A percentile compares a stretch with the other conserved stretches of the same genome.
phyloP scores from a whole-genome alignment of 345 rosid species.

The Kandelia obovata region DNA sequence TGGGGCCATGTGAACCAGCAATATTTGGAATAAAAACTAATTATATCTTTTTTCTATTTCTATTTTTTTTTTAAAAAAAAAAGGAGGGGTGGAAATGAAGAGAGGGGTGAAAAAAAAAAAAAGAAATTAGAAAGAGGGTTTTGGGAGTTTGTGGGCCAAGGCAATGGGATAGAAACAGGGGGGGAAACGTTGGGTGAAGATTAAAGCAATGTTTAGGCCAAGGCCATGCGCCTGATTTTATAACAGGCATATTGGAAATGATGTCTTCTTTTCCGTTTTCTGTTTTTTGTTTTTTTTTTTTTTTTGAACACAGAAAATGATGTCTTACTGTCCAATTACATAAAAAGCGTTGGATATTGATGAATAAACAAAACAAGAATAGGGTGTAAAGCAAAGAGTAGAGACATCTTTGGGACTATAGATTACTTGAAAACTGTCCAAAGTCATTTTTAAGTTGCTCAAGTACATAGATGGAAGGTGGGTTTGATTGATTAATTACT shows the following conservation, averaged over 20 bases:
- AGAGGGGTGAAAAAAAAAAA: conserved; percentile 3
- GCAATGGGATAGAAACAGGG: conserved; percentile 3
- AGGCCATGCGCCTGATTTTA: conserved; percentile 46
- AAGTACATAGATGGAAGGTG: not conserved
- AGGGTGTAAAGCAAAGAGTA: not conserved
- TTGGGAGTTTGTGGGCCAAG: conserved; percentile 32
- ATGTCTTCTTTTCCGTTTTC: conserved; percentile 8
- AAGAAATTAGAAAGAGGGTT: not conserved
- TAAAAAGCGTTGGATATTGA: not conserved
- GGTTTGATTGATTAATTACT: not conserved
- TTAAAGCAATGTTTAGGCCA: conserved; percentile 42
- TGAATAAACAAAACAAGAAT: not conserved
- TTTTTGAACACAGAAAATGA: conserved; percentile 25
- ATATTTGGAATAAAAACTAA: conserved; percentile 22
- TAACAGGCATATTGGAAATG: conserved; percentile 43
- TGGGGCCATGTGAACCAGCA: conserved; percentile 28
- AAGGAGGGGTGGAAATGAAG: not conserved
- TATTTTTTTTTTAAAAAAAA: not conserved
- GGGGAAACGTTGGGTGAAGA: conserved; percentile 43
- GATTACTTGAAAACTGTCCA: conserved; percentile 7
- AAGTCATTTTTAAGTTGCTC: not conserved
- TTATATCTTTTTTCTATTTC: no score
- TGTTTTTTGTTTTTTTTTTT: no score
- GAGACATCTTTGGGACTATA: not conserved
- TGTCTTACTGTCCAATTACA: conserved; percentile 15